Conservation (phyloP, 202 grass and related monocot species). For the Digitaria exilis region DNA sequence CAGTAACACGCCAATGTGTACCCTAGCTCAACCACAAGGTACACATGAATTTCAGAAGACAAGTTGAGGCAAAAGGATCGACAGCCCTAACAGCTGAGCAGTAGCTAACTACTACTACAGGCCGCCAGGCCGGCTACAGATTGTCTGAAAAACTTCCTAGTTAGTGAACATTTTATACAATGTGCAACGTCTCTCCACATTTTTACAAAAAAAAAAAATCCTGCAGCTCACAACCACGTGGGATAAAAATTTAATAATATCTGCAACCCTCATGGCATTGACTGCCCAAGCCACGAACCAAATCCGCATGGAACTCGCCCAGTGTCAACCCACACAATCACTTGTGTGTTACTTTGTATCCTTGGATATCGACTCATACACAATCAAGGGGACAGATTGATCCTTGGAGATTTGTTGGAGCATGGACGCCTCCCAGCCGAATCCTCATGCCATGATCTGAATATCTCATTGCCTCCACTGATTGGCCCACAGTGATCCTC, state of each 20-base stretch:
- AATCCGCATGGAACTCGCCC: not conserved
- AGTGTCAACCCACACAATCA: not conserved
- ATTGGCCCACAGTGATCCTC: conserved; percentile 56
- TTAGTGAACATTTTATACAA: not conserved
- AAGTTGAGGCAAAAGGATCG: too few relatives aligned
- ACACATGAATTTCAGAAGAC: not conserved
- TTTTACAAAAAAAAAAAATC: not conserved
- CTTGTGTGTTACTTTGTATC: not conserved
- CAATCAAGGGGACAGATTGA: conserved; percentile 43
- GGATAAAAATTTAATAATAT: not conserved
- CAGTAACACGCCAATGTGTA: not conserved
- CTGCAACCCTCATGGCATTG: conserved; percentile 15
- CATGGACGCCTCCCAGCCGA: conserved; percentile 15
- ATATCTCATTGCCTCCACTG: conserved; percentile 38
- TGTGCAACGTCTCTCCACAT: not conserved
- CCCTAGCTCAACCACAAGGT: not conserved
- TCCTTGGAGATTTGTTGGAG: conserved; percentile 38
- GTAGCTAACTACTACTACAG: too few relatives aligned
- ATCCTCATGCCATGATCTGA: conserved; percentile 51
- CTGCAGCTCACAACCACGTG: not conserved
- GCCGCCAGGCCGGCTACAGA: too few relatives aligned
- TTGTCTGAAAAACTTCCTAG: not conserved
- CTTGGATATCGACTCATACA: conserved; percentile 8
- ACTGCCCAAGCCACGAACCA: not conserved
- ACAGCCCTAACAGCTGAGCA: too few relatives aligned